phyloP scores from a whole-genome alignment of 2,329 filamentous ascomycete species.

The Fusarium sterilihyphosum region DNA sequence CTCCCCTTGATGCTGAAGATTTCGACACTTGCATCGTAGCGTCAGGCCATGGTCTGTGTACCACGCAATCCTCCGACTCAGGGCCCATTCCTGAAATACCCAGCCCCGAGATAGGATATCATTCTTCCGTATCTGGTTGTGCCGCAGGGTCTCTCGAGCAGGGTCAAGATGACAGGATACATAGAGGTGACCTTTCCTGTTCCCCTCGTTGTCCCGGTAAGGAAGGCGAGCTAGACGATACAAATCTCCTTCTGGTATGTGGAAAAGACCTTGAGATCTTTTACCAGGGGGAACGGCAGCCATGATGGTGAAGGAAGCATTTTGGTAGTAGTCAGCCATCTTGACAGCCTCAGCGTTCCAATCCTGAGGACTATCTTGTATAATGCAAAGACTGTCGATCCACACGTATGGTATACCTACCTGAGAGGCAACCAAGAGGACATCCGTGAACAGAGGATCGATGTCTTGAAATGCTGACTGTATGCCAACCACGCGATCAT shows the following conservation, averaged over 20 bases:
- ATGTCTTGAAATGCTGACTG: background rate
- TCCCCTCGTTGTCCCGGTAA: background rate
- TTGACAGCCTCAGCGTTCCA: background rate
- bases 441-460: background rate
- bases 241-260: background rate
- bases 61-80: background rate
- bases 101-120: rapidly evolving
- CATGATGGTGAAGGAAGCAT: background rate
- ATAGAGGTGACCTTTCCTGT: rapidly evolving
- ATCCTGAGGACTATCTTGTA: background rate
- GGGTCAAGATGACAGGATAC: background rate
- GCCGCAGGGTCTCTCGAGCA: rapidly evolving
- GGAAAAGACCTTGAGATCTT: background rate
- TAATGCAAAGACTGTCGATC: background rate
- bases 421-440: background rate
- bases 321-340: background rate
- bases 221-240: background rate
- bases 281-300: background rate
- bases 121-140: background rate
- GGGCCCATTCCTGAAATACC: background rate
- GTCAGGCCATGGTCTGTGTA: background rate
- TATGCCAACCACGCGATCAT: rapidly evolving
- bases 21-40: background rate
- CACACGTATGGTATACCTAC: rapidly evolving
- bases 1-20: background rate